Conservation (phyloP, 768 basidiomycete species). For the Albatrellus ellisii region DNA sequence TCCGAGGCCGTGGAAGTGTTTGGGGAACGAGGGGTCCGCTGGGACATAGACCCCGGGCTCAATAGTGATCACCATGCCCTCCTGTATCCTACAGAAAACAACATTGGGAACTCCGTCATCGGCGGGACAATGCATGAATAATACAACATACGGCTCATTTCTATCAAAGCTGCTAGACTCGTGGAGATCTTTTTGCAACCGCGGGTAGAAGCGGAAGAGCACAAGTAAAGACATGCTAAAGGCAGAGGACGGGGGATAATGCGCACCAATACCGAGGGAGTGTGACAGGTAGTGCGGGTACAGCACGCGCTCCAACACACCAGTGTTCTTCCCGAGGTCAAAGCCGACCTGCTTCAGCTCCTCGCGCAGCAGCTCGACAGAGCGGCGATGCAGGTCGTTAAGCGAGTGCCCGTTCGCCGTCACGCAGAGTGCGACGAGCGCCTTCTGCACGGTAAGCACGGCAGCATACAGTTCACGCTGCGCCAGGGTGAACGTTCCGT, state of each 20-base stretch:
- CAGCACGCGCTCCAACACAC: conserved; percentile 53
- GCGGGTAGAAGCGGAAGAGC: not conserved
- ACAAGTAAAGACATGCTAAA: not conserved
- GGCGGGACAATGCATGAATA: conserved; percentile 1
- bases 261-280: conserved; percentile 80
- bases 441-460: conserved; percentile 60
- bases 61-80: conserved; percentile 87
- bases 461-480: conserved; percentile 82
- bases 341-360: conserved; percentile 78
- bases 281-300: conserved; percentile 94
- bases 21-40: conserved; percentile 63
- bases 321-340: conserved; percentile 28
- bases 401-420: conserved; percentile 44
- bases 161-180: conserved; percentile 61
- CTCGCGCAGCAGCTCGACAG: conserved; percentile 47
- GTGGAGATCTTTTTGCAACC: conserved; percentile 60
- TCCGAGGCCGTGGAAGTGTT: conserved; percentile 80
- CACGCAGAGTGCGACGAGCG: conserved; percentile 46
- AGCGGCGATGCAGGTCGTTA: conserved; percentile 65
- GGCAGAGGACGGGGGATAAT: conserved; percentile 4
- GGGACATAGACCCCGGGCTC: conserved; percentile 93
- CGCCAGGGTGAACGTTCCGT: conserved; percentile 63
- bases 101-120: not conserved
- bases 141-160: conserved; percentile 33
- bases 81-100: conserved; percentile 37